Base-by-base conservation (phyloP, 73 alveolate species). In the Urostyla sp. region DNA sequence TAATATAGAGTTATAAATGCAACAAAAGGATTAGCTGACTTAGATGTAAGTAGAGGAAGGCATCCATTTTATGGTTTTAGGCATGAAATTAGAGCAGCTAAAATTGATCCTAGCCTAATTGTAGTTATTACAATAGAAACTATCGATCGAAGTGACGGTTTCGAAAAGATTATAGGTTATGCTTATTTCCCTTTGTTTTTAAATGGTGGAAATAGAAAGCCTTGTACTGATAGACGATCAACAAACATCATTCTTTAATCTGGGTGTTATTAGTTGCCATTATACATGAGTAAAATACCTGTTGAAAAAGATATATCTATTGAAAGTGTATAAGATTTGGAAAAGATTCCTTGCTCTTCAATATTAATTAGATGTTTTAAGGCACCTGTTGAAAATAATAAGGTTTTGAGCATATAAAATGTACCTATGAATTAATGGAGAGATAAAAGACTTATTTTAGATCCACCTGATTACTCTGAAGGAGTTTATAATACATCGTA, bases 271-370 rank as follows among this genome's bases (percentile, higher is more conserved):
- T 75, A 94, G 60, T 52, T 94, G 36, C 97, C 97, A 15, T 32
- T 94, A 38, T 91, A 67, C 58, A 43, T 77, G 15, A 80, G 85
- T 27, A 76, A 82, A 57, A 86, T 90, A 10, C 87, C 85, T 30
- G 75, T 88, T 43, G 76, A 87, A 32, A 87, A 87, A 21, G 95
- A 94, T 10, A 72, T 88, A 32, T 60, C 83, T 74, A 40, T 75
- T 58, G 72, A 35, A 34, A 67, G 26, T 56, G 10, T 45, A 49
- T 51, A 37, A 49, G 1, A 45, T 63, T 11, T 91, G 23, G 97
- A 91, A 72, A 82, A 84, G 58, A 91, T 92, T 20, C 97, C 98
- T 16, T 82, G 96, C 49, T 91, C 97, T 8, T 35, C 96, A 6
- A 32, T 94, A 11, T 58, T 91, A 21, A 87, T 94, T 27, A 83